Percentiles rank a stretch among this genome's conserved stretches.
Conservation (phyloP, 495 filamentous ascomycete genomes). For the Ramalina peruviana region DNA sequence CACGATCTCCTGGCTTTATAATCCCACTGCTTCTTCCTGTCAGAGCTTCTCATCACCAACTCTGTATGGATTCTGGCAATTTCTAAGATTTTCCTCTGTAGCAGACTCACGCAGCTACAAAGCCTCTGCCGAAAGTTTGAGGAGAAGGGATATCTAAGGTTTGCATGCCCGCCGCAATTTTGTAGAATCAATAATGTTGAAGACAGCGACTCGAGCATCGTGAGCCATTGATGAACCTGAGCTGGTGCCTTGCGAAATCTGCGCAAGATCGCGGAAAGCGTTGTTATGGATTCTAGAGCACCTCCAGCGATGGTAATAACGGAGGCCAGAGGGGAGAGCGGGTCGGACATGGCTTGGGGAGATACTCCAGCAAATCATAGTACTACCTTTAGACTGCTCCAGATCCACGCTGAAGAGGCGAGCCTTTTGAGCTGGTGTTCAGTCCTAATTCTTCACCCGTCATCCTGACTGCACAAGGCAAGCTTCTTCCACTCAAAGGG, state of each 20-base stretch:
- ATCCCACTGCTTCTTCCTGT: slow-evolving; percentile 4
- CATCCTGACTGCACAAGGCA: background rate
- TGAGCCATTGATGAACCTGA: slow-evolving; percentile 4
- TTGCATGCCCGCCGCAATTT: background rate
- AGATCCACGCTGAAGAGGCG: background rate
- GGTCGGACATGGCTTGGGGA: slow-evolving; percentile 1
- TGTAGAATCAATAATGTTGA: slow-evolving; percentile 5
- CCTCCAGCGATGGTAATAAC: slow-evolving; percentile 4
- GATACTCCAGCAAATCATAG: background rate
- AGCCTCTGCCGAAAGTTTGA: slow-evolving; percentile 7
- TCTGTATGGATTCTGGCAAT: slow-evolving; percentile 5
- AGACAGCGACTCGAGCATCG: slow-evolving; percentile 3
- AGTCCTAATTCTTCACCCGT: background rate
- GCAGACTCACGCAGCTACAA: slow-evolving; percentile 3
- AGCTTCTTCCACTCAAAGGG: background rate
- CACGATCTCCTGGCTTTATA: slow-evolving; percentile 7
- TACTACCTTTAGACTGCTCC: background rate
- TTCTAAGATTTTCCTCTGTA: background rate
- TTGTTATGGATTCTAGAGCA: slow-evolving; percentile 6
- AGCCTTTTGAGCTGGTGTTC: background rate
- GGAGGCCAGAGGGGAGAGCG: slow-evolving; percentile 7
- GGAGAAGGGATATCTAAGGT: slow-evolving; percentile 2
- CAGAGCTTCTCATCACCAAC: background rate
- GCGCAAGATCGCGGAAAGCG: slow-evolving; percentile 3
- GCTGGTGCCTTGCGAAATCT: slow-evolving; percentile 2